These are phyloP conservation scores for Ophidiomyces ophidiicola DNA, from an alignment of 2,329 filamentous ascomycete species.

Conservation along the genomic window DNA sequence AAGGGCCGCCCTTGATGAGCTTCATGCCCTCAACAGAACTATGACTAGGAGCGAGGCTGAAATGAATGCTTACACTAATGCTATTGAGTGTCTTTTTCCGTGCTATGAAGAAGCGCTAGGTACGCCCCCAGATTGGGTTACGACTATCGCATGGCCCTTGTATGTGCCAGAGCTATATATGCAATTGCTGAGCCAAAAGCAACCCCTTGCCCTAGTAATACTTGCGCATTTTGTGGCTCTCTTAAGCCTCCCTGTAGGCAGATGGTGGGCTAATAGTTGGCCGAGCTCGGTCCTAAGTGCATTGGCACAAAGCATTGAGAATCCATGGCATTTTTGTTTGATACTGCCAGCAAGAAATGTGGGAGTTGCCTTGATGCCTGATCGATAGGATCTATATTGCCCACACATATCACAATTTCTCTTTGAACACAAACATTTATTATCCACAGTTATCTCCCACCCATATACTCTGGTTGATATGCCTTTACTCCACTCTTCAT, in stretches of 20 bases:
- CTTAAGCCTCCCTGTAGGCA: slow-evolving; percentile 45
- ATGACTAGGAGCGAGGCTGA: slow-evolving; percentile 11
- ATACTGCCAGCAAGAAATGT: too few species aligned
- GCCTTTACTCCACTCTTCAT: slow-evolving; percentile 54
- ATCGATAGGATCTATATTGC: background rate
- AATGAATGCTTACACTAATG: slow-evolving; percentile 14
- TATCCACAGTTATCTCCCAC: slow-evolving; percentile 3
- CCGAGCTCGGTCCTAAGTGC: slow-evolving; percentile 50
- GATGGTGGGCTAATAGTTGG: slow-evolving; percentile 58
- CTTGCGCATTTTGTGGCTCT: slow-evolving; percentile 55
- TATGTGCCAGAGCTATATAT: slow-evolving; percentile 53
- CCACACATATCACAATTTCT: background rate
- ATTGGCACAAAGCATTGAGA: slow-evolving; percentile 14
- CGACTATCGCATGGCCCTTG: slow-evolving; percentile 46
- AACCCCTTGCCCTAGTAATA: slow-evolving; percentile 50
- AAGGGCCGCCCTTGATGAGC: background rate
- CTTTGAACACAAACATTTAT: too few species aligned
- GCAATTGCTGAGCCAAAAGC: slow-evolving; percentile 46
- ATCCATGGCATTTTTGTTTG: too few species aligned
- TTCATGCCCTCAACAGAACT: background rate
- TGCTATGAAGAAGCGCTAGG: slow-evolving; percentile 15
- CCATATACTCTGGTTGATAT: slow-evolving; percentile 47
- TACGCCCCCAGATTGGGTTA: slow-evolving; percentile 12
- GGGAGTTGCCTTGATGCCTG: background rate
- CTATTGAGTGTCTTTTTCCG: slow-evolving; percentile 15